Conservation (phyloP, 345 rosid species). For the Eucalyptus coolabah region DNA sequence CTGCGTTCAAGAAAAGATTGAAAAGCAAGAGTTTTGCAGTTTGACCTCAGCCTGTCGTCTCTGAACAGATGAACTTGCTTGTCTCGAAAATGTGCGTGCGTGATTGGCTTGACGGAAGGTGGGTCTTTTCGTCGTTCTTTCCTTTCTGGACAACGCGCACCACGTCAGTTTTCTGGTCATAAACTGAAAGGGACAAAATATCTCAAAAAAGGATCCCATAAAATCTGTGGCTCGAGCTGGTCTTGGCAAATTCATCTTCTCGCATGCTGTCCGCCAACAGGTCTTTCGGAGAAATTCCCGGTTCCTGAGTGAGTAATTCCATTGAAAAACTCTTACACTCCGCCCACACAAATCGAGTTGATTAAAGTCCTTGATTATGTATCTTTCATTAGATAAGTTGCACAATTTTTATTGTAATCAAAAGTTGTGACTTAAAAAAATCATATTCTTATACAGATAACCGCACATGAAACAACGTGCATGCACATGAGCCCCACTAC, state of each 20-base stretch:
- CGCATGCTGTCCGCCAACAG: background rate
- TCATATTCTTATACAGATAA: background rate
- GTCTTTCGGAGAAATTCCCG: background rate
- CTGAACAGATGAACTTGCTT: background rate
- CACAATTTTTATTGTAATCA: background rate
- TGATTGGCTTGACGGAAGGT: background rate
- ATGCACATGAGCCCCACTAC: too few relatives aligned
- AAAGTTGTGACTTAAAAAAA: too few relatives aligned
- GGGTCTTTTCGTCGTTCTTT: background rate
- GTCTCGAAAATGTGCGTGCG: background rate
- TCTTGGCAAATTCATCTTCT: background rate
- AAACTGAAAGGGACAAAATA: background rate
- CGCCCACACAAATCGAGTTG: too few relatives aligned
- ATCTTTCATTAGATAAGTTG: background rate
- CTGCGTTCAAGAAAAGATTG: background rate
- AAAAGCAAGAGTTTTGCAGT: background rate
- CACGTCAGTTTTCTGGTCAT: background rate
- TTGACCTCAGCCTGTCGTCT: background rate
- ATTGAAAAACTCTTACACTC: background rate
- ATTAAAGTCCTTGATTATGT: too few relatives aligned
- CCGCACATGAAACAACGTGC: too few relatives aligned
- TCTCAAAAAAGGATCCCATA: background rate
- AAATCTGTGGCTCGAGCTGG: background rate
- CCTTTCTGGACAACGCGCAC: background rate
- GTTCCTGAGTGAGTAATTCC: background rate